Conservation (phyloP, 1,284 basidiomycete genomes). For the Leccinum subrobustum region DNA sequence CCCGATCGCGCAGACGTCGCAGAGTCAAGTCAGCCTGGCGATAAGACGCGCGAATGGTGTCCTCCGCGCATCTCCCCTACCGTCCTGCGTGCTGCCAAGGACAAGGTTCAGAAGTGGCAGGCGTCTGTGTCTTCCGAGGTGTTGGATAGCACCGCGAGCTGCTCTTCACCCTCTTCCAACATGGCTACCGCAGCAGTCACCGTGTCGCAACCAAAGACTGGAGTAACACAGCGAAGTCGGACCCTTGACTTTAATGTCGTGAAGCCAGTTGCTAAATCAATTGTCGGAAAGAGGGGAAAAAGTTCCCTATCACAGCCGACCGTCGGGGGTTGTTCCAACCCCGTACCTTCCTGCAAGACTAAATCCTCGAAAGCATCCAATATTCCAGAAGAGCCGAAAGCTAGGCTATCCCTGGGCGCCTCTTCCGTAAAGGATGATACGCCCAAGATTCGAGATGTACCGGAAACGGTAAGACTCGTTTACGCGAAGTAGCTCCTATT, state of each 20-base stretch:
- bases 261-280: slow-evolving; percentile 23
- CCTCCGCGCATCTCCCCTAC: slow-evolving; percentile 17
- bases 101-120: slow-evolving; percentile 35
- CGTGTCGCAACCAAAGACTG: slow-evolving; percentile 5
- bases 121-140: slow-evolving; percentile 20
- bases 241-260: slow-evolving; percentile 33
- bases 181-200: background rate
- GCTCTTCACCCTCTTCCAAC: slow-evolving; percentile 2
- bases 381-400: background rate
- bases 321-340: slow-evolving; percentile 5
- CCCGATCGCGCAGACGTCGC: background rate
- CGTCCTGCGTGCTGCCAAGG: slow-evolving; percentile 26
- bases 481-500: slow-evolving; percentile 2
- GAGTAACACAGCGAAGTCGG: slow-evolving; percentile 11
- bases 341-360: background rate
- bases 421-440: slow-evolving; percentile 4
- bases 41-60: background rate
- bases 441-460: slow-evolving; percentile 29
- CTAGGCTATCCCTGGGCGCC: background rate
- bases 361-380: slow-evolving; percentile 5
- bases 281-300: slow-evolving; percentile 19
- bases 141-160: slow-evolving; percentile 1
- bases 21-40: background rate
- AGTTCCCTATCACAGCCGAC: slow-evolving; percentile 3
- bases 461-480: slow-evolving; percentile 29